Base-by-base conservation (phyloP, 805 yeast species). In the Middelhovenomyces tepae region DNA sequence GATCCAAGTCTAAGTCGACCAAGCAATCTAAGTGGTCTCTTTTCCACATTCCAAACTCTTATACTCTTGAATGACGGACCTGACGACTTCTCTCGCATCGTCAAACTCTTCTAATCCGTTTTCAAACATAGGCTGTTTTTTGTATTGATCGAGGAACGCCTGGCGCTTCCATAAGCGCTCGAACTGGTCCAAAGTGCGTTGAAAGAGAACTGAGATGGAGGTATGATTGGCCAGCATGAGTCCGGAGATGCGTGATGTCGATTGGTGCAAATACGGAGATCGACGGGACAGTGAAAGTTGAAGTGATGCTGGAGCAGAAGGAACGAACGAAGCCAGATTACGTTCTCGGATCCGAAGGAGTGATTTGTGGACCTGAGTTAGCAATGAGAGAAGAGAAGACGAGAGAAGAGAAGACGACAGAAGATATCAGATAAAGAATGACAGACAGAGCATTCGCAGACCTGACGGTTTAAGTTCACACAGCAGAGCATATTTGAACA, bases 141-240 rank as follows among this genome's bases (percentile, higher is more conserved):
- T 69, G 60, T 84, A 91, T 35, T 78, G 78, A 40, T 81, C 86
- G 34, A 89, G 59, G 50, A 87, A 91, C 0, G 97, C 97, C 28
- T 75, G 75, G 38, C 93, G 69, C 28, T 73, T 72, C 47, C 81
- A 81, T 35, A 91, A 68, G 30, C 75, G 70, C 46, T 89, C 95
- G 54, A 78, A 91, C 46, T 86, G 89, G 31, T 65, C 68, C 20
- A 86, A 65, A 0, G 81, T 75, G 41, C 77, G 74, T 20, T 70
- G 67, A 38, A 91, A 67, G 11, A 85, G 60, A 9, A 75, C 67
- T 2, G 76, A 67, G 7, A 89, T 73, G 1, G 86, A 73, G 0
- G 96, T 78, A 33, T 82, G 75, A 55, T 91, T 91, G 4, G 93
- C 71, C 16, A 91, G 62, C 75, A 80, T 83, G 42, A 86, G 64